Conservation (phyloP, 805 yeast species). For the Kuraishia piskuri region DNA sequence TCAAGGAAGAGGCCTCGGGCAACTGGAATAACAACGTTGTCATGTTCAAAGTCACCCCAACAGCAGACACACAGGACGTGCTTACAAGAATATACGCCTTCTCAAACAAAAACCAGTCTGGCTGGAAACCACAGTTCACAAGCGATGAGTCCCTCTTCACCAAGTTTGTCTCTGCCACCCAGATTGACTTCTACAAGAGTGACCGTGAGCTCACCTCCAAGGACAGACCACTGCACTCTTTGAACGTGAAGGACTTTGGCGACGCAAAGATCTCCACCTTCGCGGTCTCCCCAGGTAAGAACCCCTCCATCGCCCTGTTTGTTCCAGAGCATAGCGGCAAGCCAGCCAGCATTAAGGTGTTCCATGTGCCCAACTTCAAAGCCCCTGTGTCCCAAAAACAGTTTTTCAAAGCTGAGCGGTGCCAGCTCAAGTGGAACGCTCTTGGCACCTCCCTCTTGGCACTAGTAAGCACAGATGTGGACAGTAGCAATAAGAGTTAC, state of each 20-base stretch:
- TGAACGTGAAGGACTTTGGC: slow-evolving; percentile 46
- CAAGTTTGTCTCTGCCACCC: slow-evolving; percentile 39
- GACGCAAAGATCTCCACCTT: slow-evolving; percentile 30
- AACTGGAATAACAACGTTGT: slow-evolving; percentile 73
- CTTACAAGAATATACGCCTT: slow-evolving; percentile 41
- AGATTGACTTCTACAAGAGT: slow-evolving; percentile 58
- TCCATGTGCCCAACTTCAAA: slow-evolving; percentile 64
- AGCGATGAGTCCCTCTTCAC: slow-evolving; percentile 69
- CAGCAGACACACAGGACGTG: slow-evolving; percentile 9
- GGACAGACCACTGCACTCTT: slow-evolving; percentile 48
- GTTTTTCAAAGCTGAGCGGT: slow-evolving; percentile 92
- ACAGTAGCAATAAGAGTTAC: slow-evolving; percentile 85
- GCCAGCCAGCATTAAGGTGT: slow-evolving; percentile 84
- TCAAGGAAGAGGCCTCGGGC: slow-evolving; percentile 54
- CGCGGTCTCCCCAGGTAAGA: slow-evolving; percentile 77
- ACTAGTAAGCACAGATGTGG: slow-evolving; percentile 92
- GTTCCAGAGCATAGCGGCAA: slow-evolving; percentile 80
- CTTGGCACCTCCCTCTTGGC: slow-evolving; percentile 93
- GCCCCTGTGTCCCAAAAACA: slow-evolving; percentile 81
- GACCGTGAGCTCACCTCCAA: slow-evolving; percentile 26
- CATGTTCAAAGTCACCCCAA: slow-evolving; percentile 49
- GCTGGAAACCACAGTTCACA: slow-evolving; percentile 91
- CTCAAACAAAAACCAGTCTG: slow-evolving; percentile 74
- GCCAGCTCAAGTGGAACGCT: slow-evolving; percentile 87
- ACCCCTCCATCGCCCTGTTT: slow-evolving; percentile 85